Evolutionary conservation across 208 protist species (phyloP).

Genomic region (Trypanosoma scelopori): DNA sequence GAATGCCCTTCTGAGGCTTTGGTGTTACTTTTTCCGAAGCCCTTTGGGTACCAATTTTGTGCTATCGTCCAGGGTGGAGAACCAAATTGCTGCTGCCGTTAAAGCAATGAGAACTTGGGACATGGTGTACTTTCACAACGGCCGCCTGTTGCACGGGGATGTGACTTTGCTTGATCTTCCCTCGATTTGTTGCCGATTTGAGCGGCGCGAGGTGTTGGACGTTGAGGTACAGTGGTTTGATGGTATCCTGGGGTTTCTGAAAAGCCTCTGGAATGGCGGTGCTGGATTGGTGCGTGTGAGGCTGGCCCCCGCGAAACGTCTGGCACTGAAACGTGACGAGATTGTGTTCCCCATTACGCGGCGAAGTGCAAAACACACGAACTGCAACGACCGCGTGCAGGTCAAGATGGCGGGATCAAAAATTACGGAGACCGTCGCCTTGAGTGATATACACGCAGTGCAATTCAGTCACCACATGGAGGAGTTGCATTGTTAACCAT

Average conservation of each 20-base stretch:
- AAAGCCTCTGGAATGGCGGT: conserved; percentile 32
- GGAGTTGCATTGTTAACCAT: conserved; percentile 4
- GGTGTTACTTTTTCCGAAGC: neutral
- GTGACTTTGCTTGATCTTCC: conserved; percentile 52
- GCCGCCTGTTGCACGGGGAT: conserved; percentile 65
- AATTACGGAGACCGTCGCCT: conserved; percentile 31
- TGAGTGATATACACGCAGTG: conserved; percentile 62
- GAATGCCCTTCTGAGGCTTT: neutral
- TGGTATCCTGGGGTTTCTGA: conserved; percentile 39
- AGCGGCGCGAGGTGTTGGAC: conserved; percentile 71
- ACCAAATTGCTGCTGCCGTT: conserved; percentile 44
- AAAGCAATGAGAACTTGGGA: conserved; percentile 86
- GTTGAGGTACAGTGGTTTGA: conserved; percentile 71
- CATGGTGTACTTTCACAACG: conserved; percentile 75
- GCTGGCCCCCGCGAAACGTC: conserved; percentile 64
- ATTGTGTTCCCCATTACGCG: conserved; percentile 42
- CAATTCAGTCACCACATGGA: conserved; percentile 72
- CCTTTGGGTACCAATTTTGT: neutral
- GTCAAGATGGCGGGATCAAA: conserved; percentile 62
- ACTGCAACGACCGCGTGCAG: conserved; percentile 50
- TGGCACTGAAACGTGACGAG: conserved; percentile 58
- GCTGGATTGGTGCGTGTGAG: conserved; percentile 12
- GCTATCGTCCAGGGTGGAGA: conserved; percentile 19
- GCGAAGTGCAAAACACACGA: conserved; percentile 25
- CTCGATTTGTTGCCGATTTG: conserved; percentile 49